phyloP scores from a whole-genome alignment of 805 yeast genomes.

The Wickerhamiella domercqiae region DNA sequence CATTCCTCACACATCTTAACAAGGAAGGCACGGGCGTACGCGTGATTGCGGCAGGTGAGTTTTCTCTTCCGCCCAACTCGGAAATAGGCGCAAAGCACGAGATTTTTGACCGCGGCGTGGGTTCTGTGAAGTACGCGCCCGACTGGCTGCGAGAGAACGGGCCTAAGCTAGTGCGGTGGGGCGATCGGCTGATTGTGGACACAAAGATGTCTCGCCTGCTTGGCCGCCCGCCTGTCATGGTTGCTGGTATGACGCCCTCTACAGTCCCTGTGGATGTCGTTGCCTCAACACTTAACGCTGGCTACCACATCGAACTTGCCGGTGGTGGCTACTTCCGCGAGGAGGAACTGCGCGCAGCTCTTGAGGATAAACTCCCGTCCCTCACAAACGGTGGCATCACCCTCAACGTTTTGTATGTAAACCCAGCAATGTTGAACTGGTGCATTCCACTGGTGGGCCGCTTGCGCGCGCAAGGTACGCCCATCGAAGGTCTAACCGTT shows the following conservation, averaged over 20 bases:
- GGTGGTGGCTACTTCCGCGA: conserved; percentile 97
- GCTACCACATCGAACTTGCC: conserved; percentile 93
- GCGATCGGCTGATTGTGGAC: conserved; percentile 57
- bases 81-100: conserved; percentile 94
- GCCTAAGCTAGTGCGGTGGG: conserved; percentile 70
- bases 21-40: conserved; percentile 98
- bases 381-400: conserved; percentile 79
- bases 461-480: conserved; percentile 82
- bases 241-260: conserved; percentile 99
- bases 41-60: conserved; percentile 81
- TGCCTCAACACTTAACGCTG: conserved; percentile 86
- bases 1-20: conserved; percentile 90
- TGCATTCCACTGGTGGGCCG: conserved; percentile 89
- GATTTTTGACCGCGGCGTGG: conserved; percentile 54
- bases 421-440: conserved; percentile 97
- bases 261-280: conserved; percentile 92
- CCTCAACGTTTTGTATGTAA: conserved; percentile 84
- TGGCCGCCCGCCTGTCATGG: conserved; percentile 92
- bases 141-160: conserved; percentile 83
- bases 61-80: conserved; percentile 49
- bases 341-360: conserved; percentile 52
- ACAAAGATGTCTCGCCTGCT: conserved; percentile 85
- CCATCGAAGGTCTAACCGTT: conserved; percentile 86
- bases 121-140: conserved; percentile 62
- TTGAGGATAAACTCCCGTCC: conserved; percentile 55